Evolutionary conservation across 148 eudicot species (phyloP).

Genomic region (Selenicereus undatus): DNA sequence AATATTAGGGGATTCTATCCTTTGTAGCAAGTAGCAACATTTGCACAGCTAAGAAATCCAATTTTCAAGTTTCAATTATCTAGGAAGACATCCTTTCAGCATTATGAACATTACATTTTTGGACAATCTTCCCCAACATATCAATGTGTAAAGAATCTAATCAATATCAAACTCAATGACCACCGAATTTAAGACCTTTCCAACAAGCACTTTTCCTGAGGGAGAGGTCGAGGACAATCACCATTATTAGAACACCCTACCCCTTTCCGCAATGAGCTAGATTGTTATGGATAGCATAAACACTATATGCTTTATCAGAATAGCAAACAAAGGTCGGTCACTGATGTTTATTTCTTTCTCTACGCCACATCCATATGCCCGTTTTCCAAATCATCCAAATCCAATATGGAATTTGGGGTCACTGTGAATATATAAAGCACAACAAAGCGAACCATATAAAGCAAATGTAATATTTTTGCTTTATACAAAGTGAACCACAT

Average conservation of each 20-base stretch:
- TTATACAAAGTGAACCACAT: no score
- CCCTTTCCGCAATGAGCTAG: neutral
- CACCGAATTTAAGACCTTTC: no score
- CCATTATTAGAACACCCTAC: neutral
- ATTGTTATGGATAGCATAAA: slow-evolving; percentile 3
- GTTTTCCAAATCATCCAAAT: no score
- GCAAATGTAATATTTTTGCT: no score
- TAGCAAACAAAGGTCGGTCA: neutral
- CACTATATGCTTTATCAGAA: slow-evolving; percentile 9
- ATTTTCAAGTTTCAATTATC: neutral
- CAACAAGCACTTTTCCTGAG: neutral
- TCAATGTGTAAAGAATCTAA: neutral
- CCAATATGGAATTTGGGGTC: no score
- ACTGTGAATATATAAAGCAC: no score
- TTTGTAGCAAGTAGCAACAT: neutral
- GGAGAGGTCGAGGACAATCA: neutral
- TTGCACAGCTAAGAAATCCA: neutral
- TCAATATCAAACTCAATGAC: neutral
- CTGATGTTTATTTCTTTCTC: slow-evolving; percentile 11
- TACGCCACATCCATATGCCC: slow-evolving; percentile 6
- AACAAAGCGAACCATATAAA: no score
- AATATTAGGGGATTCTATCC: neutral
- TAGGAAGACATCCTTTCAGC: neutral
- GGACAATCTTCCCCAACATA: no score
- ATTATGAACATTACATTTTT: no score